Evolutionary conservation across 2,329 filamentous ascomycete species (phyloP), one percentile per base, ranked within the genome.

Genomic region (Aspergillus thermomutatus): DNA sequence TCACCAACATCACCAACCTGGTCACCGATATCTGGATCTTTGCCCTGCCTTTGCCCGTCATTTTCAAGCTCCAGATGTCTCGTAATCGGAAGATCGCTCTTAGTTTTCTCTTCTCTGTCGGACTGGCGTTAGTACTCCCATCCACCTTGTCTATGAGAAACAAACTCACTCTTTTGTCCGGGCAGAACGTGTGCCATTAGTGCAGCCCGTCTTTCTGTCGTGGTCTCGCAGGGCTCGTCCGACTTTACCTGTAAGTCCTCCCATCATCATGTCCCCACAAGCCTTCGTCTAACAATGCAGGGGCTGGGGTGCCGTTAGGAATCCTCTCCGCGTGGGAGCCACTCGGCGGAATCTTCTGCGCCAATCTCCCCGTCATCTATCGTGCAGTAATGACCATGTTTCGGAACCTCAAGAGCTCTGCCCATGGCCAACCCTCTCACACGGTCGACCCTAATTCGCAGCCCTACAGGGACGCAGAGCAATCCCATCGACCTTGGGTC

Each of bases 11-110:
- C 37, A 54, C 54, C 9, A 62, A 62, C 40, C 50, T 62, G 0
- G 21, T 56, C 4, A 57, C 60, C 0, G 60, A 62, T 25, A 49
- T 62, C 7, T 62, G 60, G 60, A 55, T 62, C 17, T 62, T 62
- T 9, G 40, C 55, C 1, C 54, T 62, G 11, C 58, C 60, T 8
- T 8, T 60, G 27, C 60, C 60, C 5, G 50, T 60, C 2, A 62
- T 62, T 23, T 28, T 59, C 17, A 40, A 28, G 26, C 26, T 62
- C 23, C 60, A 59, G 23, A 52, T 62, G 4, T 56, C 56, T 1
- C 52, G 21, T 2, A 50, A 34, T 7, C 53, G 53, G 50, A 62
- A 62, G 31, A 55, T 60, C 6, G 55, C 53, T n/a, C 41, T 62
- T 7, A 54, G 56, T 31, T 53, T 56, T 11, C 47, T 62, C 3